Evolutionary conservation across 2,329 filamentous ascomycete species (phyloP).

Genomic region (Colletotrichum sp.): DNA sequence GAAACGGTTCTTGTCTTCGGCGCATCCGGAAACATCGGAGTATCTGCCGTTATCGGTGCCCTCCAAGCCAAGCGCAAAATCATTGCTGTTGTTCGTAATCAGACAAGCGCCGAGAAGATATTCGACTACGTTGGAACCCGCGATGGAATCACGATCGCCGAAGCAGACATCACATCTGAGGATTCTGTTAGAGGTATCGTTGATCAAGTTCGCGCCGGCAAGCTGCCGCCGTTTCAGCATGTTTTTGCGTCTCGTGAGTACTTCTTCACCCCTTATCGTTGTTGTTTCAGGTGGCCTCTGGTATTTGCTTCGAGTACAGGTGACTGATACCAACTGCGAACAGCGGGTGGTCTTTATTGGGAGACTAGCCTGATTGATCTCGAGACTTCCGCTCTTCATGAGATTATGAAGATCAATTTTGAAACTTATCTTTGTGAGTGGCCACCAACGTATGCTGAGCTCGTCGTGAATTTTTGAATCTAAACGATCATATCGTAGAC

Average conservation of each 20-base stretch:
- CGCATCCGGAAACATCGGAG: conserved; percentile 43
- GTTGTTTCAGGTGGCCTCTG: neutral
- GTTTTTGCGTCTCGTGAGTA: conserved; percentile 36
- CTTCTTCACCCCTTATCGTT: neutral
- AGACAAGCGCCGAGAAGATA: conserved; percentile 37
- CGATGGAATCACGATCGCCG: conserved; percentile 34
- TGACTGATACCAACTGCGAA: neutral
- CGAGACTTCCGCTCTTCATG: conserved; percentile 23
- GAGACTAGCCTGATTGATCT: conserved; percentile 27
- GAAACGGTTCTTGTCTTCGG: conserved; percentile 42
- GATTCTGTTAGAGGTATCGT: conserved; percentile 36
- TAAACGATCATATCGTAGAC: conserved; percentile 15
- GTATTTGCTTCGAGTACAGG: neutral
- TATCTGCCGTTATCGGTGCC: conserved; percentile 34
- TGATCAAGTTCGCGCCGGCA: conserved; percentile 35
- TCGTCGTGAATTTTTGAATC: no score
- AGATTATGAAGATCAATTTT: conserved; percentile 27
- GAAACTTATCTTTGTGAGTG: conserved; percentile 36
- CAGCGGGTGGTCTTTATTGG: conserved; percentile 31
- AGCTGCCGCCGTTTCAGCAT: conserved; percentile 41
- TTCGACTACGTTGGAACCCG: conserved; percentile 30
- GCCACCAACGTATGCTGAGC: neutral
- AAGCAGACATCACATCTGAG: conserved; percentile 36
- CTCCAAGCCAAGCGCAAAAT: conserved; percentile 33
- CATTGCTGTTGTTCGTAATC: conserved; percentile 40